These are phyloP conservation scores for Mycena haematopus DNA, from an alignment of 768 basidiomycete genomes.

Conservation along the genomic window DNA sequence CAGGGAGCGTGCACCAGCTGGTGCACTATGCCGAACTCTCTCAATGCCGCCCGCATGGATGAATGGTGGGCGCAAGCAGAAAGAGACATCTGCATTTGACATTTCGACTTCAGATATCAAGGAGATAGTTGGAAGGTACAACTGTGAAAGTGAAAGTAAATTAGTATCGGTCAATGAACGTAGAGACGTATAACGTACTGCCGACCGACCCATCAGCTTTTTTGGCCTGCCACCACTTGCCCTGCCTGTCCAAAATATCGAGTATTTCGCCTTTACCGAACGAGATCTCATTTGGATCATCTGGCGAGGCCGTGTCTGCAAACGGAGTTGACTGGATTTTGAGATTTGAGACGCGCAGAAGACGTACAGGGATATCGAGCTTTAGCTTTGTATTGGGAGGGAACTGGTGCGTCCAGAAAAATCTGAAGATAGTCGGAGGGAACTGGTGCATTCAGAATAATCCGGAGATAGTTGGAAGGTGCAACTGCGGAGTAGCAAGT, in stretches of 20 bases:
- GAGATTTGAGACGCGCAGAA: conserved; percentile 28
- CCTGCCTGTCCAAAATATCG: conserved; percentile 90
- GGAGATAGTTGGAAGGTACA: conserved; percentile 86
- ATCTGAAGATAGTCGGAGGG: conserved; percentile 88
- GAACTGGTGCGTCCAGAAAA: too few species aligned
- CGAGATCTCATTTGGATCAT: conserved; percentile 95
- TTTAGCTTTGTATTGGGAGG: conserved; percentile 73
- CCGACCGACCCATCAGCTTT: conserved; percentile 77
- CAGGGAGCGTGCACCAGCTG: too few species aligned
- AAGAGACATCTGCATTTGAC: too few species aligned
- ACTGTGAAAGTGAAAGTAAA: conserved; percentile 46
- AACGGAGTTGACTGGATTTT: conserved; percentile 1
- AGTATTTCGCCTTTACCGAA: conserved; percentile 92
- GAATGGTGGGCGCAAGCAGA: too few species aligned
- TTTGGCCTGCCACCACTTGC: conserved; percentile 92
- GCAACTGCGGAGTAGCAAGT: conserved; percentile 55
- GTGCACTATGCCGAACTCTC: too few species aligned
- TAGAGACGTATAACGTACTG: conserved; percentile 60
- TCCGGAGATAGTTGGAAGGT: conserved; percentile 85
- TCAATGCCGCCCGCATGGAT: too few species aligned
- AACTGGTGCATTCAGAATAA: conserved; percentile 72
- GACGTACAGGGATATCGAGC: conserved; percentile 57
- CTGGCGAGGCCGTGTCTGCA: conserved; percentile 85
- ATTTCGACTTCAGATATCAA: conserved; percentile 52
- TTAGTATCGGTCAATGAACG: too few species aligned